phyloP scores from a whole-genome alignment of 2,329 filamentous ascomycete genomes.

The Botrytis aclada region DNA sequence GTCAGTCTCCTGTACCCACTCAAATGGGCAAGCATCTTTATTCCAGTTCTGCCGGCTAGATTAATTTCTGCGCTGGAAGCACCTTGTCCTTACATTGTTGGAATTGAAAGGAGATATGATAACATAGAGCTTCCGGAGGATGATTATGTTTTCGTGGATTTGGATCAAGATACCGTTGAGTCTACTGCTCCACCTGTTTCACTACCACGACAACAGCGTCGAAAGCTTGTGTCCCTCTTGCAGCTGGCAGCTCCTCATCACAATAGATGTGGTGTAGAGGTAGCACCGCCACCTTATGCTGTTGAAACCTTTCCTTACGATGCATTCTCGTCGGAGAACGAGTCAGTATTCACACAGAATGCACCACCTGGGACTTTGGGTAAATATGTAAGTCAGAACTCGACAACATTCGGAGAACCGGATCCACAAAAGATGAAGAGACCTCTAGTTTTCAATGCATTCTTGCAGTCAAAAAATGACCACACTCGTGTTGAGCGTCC shows the following conservation, averaged over 20 bases:
- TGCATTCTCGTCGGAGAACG: conserved; percentile 82
- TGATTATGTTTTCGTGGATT: conserved; percentile 90
- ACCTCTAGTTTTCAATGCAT: conserved; percentile 84
- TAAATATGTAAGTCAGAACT: conserved; percentile 86
- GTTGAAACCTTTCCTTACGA: conserved; percentile 91
- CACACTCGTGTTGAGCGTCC: conserved; percentile 69
- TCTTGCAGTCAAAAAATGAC: conserved; percentile 71
- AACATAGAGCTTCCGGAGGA: conserved; percentile 84
- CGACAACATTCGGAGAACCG: conserved; percentile 74
- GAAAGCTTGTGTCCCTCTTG: conserved; percentile 83
- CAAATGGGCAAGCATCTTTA: conserved; percentile 91
- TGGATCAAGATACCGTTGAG: conserved; percentile 88
- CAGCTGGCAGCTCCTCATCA: conserved; percentile 90
- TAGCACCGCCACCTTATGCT: conserved; percentile 89
- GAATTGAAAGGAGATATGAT: conserved; percentile 89
- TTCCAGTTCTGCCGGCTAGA: conserved; percentile 83
- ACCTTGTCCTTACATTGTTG: conserved; percentile 94
- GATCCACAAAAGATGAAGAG: conserved; percentile 46
- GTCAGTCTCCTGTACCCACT: conserved; percentile 83
- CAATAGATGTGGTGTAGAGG: conserved; percentile 76
- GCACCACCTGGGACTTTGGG: conserved; percentile 70
- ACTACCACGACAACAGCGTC: conserved; percentile 81
- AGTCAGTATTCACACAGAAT: conserved; percentile 71
- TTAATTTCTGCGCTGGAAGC: conserved; percentile 89
- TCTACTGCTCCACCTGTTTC: conserved; percentile 73